phyloP scores from a whole-genome alignment of 441 rosid genomes.

The Adansonia gregorii region DNA sequence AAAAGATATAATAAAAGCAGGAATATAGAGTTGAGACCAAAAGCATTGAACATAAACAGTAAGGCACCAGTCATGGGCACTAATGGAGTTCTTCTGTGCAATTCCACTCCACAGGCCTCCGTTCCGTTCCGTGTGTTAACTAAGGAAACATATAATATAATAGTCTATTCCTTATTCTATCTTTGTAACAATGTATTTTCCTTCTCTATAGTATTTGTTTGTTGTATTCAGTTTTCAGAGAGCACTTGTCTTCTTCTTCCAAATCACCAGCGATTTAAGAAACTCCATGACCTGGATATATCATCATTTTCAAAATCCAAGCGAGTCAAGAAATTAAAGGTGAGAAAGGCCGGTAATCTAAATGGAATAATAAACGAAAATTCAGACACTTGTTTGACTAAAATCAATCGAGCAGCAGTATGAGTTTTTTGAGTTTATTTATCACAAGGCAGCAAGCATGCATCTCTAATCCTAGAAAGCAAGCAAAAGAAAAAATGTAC shows the following conservation, averaged over 20 bases:
- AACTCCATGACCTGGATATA: conserved; percentile 81
- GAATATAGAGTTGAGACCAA: conserved; percentile 34
- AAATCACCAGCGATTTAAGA: conserved; percentile 63
- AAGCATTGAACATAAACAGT: conserved; percentile 35
- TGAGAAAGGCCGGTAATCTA: too few species aligned
- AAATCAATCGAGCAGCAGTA: background rate
- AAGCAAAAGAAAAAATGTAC: conserved; percentile 37
- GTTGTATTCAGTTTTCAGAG: conserved; percentile 28
- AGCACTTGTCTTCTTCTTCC: conserved; percentile 67
- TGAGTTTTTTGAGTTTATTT: too few species aligned
- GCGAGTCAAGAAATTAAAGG: background rate
- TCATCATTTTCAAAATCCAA: background rate
- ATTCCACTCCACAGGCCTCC: conserved; percentile 31
- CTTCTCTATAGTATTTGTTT: conserved; percentile 1
- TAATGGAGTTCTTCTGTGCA: conserved; percentile 23
- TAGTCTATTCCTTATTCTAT: conserved; percentile 24
- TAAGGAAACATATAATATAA: background rate
- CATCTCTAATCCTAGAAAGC: background rate
- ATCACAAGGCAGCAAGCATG: background rate
- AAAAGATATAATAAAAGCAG: conserved; percentile 22
- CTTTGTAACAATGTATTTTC: conserved; percentile 30
- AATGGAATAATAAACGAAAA: background rate
- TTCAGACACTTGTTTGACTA: background rate
- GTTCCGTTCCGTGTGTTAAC: conserved; percentile 20
- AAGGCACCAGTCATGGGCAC: conserved; percentile 24